These are phyloP conservation scores for Ceratocystis diversiconidia DNA, from an alignment of 2,329 filamentous ascomycete genomes.

Conservation along the genomic window DNA sequence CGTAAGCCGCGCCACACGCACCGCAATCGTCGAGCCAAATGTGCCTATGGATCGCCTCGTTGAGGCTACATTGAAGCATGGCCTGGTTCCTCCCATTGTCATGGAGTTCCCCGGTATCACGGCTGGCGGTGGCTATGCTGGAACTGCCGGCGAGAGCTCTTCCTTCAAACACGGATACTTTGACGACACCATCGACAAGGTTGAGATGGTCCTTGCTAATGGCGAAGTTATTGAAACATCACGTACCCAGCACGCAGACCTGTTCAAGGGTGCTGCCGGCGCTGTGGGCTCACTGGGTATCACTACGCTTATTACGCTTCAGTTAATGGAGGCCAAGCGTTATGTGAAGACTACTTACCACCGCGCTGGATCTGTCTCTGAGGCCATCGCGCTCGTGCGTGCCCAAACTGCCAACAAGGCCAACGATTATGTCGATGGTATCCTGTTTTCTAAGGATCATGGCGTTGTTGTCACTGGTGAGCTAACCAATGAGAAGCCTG, in stretches of 20 bases:
- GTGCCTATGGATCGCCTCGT: slow-evolving; percentile 61
- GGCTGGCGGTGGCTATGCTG: slow-evolving; percentile 55
- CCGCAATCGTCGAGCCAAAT: slow-evolving; percentile 59
- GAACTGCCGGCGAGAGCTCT: slow-evolving; percentile 56
- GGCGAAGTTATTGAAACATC: slow-evolving; percentile 47
- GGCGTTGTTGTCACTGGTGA: slow-evolving; percentile 54
- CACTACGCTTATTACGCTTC: slow-evolving; percentile 51
- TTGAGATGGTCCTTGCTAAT: slow-evolving; percentile 57
- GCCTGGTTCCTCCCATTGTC: slow-evolving; percentile 55
- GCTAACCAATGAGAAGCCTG: slow-evolving; percentile 40
- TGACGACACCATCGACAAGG: slow-evolving; percentile 45
- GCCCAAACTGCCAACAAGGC: slow-evolving; percentile 31
- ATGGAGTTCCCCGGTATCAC: slow-evolving; percentile 70
- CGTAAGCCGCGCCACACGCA: slow-evolving; percentile 41
- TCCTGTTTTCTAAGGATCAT: slow-evolving; percentile 46
- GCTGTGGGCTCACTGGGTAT: slow-evolving; percentile 55
- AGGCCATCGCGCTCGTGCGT: slow-evolving; percentile 35
- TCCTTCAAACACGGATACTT: slow-evolving; percentile 60
- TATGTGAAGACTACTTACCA: slow-evolving; percentile 52
- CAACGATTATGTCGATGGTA: slow-evolving; percentile 61
- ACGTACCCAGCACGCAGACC: slow-evolving; percentile 31
- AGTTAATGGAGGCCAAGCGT: slow-evolving; percentile 43
- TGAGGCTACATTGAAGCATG: slow-evolving; percentile 47
- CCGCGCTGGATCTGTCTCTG: slow-evolving; percentile 34
- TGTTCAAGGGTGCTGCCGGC: slow-evolving; percentile 52